Conservation (phyloP, 805 yeast genomes). For the Pichia sporocuriosa region DNA sequence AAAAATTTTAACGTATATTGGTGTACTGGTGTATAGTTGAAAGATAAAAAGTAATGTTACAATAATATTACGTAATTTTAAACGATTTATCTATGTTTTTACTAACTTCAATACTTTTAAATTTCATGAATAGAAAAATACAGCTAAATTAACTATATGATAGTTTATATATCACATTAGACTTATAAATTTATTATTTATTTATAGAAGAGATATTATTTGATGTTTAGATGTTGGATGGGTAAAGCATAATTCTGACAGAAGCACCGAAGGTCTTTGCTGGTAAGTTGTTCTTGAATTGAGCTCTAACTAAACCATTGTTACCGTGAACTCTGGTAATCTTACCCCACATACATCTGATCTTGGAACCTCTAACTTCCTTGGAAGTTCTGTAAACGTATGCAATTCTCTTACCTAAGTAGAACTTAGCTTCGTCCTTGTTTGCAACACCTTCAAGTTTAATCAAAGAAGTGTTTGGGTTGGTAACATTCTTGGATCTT, state of each 20-base stretch:
- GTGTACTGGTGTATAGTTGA: too few relatives aligned
- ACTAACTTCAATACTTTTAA: too few relatives aligned
- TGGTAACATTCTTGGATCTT: slow-evolving; percentile 96
- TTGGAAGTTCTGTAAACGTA: slow-evolving; percentile 98
- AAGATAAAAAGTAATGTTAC: too few relatives aligned
- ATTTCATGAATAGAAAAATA: too few relatives aligned
- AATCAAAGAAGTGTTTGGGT: slow-evolving; percentile 96
- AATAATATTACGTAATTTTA: too few relatives aligned
- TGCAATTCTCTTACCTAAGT: slow-evolving; percentile 99
- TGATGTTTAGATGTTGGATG: slow-evolving; percentile 87
- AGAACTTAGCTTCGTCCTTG: slow-evolving; percentile 95
- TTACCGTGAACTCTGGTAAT: slow-evolving; percentile 98
- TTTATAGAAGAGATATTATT: slow-evolving; percentile 15
- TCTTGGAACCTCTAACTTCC: slow-evolving; percentile 97
- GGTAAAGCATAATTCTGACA: slow-evolving; percentile 99
- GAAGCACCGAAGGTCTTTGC: slow-evolving; percentile 99
- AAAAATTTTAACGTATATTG: too few relatives aligned
- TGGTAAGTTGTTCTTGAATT: slow-evolving; percentile 98
- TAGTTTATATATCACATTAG: slow-evolving; percentile 14
- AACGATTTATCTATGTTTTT: too few relatives aligned
- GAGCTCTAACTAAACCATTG: slow-evolving; percentile 97
- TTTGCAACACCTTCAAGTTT: slow-evolving; percentile 93
- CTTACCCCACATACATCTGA: slow-evolving; percentile 99
- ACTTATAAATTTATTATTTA: slow-evolving; percentile 15
- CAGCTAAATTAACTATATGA: slow-evolving; percentile 8